A percentile compares a stretch with the other conserved stretches of the same genome.
phyloP scores from a whole-genome alignment of 257 asterid species.

The Rubia yunnanensis region DNA sequence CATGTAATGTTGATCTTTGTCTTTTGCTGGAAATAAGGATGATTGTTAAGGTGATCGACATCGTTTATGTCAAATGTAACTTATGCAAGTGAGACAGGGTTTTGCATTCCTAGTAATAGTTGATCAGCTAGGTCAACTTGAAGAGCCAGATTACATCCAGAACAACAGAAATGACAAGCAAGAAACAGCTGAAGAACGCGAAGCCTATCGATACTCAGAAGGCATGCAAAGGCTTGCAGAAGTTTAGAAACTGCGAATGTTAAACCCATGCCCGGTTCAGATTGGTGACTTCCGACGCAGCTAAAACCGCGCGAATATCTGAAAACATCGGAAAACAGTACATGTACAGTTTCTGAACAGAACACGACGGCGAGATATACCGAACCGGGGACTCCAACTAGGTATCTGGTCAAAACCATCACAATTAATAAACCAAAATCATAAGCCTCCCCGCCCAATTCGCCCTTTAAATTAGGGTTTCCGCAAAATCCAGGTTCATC shows the following conservation, averaged over 20 bases:
- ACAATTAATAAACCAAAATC: no score
- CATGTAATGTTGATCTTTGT: no score
- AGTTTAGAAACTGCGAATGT: conserved; percentile 70
- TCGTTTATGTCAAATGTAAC: no score
- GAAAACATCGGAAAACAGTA: not conserved
- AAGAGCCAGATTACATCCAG: conserved; percentile 62
- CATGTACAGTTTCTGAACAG: no score
- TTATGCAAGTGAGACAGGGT: no score
- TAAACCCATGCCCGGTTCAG: conserved; percentile 69
- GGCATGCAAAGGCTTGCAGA: conserved; percentile 59
- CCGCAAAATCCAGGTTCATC: no score
- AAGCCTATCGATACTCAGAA: conserved; percentile 76
- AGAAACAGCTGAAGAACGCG: conserved; percentile 52
- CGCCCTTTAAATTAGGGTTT: no score
- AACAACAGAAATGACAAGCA: conserved; percentile 50
- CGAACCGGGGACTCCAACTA: conserved; percentile 89
- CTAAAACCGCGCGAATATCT: conserved; percentile 90
- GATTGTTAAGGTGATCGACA: no score
- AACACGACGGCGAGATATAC: not conserved
- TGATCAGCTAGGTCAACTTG: conserved; percentile 15
- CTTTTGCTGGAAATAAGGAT: no score
- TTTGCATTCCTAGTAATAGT: not conserved
- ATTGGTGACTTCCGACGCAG: conserved; percentile 75
- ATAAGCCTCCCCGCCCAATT: no score
- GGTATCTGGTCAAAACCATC: conserved; percentile 39